These are phyloP conservation scores for Monosporascus ibericus DNA, from an alignment of 2,329 filamentous ascomycete genomes.

Conservation along the genomic window DNA sequence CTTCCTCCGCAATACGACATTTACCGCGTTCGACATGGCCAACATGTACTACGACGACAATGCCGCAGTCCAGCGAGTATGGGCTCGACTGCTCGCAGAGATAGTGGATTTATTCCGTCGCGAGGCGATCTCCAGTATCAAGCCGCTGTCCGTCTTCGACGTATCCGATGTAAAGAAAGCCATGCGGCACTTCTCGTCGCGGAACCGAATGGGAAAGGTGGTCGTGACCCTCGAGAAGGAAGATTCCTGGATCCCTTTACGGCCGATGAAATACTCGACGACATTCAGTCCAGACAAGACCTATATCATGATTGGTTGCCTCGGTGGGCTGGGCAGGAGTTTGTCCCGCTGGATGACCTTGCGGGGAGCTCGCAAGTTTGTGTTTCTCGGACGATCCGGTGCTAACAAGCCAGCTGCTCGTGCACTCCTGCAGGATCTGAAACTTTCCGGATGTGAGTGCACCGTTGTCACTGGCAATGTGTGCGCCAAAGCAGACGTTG, in stretches of 20 bases:
- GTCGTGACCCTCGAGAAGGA: background rate
- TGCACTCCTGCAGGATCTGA: slow-evolving; percentile 6
- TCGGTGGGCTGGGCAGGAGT: background rate
- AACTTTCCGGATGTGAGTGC: slow-evolving; percentile 11
- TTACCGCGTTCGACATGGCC: background rate
- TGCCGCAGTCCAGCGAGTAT: background rate
- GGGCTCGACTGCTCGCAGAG: background rate
- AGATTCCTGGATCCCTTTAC: background rate
- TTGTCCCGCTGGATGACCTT: background rate
- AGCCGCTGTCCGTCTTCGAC: slow-evolving; percentile 8
- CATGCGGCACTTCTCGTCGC: background rate
- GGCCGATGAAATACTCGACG: background rate
- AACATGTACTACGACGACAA: background rate
- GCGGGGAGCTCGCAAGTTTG: background rate
- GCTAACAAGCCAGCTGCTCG: slow-evolving; percentile 3
- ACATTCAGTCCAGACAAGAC: background rate
- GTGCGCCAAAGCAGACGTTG: slow-evolving; percentile 6
- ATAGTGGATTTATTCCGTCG: background rate
- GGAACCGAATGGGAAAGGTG: background rate
- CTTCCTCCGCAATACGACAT: background rate
- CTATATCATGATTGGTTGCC: background rate
- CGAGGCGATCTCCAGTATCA: slow-evolving; percentile 10
- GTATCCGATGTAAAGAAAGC: background rate
- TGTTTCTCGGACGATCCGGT: slow-evolving; percentile 16
- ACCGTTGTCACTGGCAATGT: slow-evolving; percentile 12